Conservation (phyloP, 495 filamentous ascomycete genomes). For the Glonium stellatum region DNA sequence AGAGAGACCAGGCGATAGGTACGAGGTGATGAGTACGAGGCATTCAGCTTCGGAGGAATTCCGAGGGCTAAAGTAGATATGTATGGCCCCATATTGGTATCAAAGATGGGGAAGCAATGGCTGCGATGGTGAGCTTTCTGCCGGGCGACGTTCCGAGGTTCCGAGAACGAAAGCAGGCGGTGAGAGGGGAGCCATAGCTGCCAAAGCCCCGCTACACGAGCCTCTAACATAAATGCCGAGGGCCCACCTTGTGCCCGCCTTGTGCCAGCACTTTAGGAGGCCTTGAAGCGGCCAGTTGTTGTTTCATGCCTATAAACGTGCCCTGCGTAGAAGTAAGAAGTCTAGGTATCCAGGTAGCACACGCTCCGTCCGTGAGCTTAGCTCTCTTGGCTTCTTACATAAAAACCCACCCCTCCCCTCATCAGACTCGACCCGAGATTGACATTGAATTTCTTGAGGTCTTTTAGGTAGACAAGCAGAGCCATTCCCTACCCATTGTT, state of each 20-base stretch:
- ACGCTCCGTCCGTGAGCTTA: neutral
- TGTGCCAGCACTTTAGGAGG: no score
- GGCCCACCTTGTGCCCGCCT: neutral
- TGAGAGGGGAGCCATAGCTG: neutral
- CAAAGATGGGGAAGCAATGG: neutral
- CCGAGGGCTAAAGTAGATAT: neutral
- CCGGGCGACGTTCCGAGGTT: constrained; percentile 5
- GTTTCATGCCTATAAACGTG: neutral
- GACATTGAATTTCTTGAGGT: no score
- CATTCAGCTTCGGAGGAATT: neutral
- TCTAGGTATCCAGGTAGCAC: neutral
- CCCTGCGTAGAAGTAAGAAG: neutral
- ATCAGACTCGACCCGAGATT: no score
- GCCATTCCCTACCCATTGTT: no score
- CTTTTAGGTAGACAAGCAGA: no score
- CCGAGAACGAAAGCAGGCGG: no score
- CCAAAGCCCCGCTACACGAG: neutral
- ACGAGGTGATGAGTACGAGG: neutral
- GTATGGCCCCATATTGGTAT: neutral
- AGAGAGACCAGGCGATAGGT: no score
- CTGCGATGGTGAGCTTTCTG: neutral
- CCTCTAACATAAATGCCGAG: neutral
- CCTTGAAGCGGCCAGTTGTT: neutral
- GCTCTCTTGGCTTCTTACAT: neutral
- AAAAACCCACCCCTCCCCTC: neutral